Evolutionary conservation across 768 basidiomycete genomes (phyloP).

Genomic region (Daedaleopsis nitida): DNA sequence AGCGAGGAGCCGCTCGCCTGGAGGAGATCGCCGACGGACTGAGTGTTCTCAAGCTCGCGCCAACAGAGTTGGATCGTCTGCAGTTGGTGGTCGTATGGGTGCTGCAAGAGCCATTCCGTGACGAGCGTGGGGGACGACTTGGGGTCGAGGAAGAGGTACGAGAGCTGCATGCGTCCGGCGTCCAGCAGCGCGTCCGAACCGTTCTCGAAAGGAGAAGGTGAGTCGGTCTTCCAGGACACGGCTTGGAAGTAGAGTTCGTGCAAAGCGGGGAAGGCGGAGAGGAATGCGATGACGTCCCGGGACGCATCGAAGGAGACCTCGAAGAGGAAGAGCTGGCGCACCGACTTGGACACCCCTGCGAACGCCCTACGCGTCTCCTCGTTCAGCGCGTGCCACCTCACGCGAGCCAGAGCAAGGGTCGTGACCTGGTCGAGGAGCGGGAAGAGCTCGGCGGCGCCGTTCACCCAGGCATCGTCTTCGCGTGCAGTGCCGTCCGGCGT

Average conservation of each 20-base stretch:
- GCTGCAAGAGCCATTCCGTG: conserved; percentile 30
- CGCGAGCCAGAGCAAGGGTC: conserved; percentile 27
- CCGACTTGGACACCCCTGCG: conserved; percentile 16
- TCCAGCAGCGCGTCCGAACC: neutral
- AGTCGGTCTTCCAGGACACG: conserved; percentile 29
- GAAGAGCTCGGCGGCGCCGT: conserved; percentile 20
- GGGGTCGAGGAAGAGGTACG: conserved; percentile 31
- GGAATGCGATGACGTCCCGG: conserved; percentile 28
- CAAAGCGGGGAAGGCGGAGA: conserved; percentile 29
- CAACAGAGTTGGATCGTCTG: conserved; percentile 33
- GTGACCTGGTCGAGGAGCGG: conserved; percentile 20
- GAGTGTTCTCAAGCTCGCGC: conserved; percentile 29
- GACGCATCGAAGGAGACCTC: conserved; percentile 30
- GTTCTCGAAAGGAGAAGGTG: conserved; percentile 17
- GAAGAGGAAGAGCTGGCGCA: conserved; percentile 29
- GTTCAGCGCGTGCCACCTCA: conserved; percentile 27
- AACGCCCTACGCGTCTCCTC: conserved; percentile 26
- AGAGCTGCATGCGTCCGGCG: conserved; percentile 23
- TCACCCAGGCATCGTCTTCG: conserved; percentile 28
- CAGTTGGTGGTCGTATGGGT: conserved; percentile 27
- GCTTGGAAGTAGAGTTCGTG: conserved; percentile 32
- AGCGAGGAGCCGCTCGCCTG: conserved; percentile 29
- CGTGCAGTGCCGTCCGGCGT: conserved; percentile 14
- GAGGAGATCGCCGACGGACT: conserved; percentile 28
- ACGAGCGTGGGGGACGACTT: conserved; percentile 31